Evolutionary conservation across 139 green algal species (phyloP).

Genomic region (Ostreobium quekettii): DNA sequence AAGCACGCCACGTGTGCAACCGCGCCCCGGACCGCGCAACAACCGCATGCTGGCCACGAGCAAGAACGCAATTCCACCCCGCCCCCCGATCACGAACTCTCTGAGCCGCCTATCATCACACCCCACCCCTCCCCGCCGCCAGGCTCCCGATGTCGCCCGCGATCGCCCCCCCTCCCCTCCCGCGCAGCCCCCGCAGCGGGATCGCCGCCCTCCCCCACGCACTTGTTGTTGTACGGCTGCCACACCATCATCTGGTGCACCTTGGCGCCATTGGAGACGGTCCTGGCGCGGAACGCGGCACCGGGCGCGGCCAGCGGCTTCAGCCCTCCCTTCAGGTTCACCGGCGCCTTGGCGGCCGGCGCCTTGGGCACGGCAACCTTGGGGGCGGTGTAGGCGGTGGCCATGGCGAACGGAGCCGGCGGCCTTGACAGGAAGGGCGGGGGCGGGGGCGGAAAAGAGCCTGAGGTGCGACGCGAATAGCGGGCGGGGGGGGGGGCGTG

Average conservation of each 20-base stretch:
- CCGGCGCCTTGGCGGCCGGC: background rate
- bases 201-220: conserved; percentile 16
- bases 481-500: too few relatives aligned
- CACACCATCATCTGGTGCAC: conserved; percentile 68
- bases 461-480: too few relatives aligned
- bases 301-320: background rate
- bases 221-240: conserved; percentile 77
- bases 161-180: too few relatives aligned
- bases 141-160: too few relatives aligned
- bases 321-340: too few relatives aligned
- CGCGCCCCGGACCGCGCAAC: background rate
- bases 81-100: background rate
- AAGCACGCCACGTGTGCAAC: too few relatives aligned
- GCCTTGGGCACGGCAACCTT: conserved; percentile 7
- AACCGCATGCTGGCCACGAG: background rate
- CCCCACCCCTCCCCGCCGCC: too few relatives aligned
- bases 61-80: background rate
- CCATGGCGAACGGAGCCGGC: too few relatives aligned
- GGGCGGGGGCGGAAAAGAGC: too few relatives aligned
- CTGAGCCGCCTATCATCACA: too few relatives aligned
- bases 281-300: background rate
- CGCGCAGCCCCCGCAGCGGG: too few relatives aligned
- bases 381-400: background rate
- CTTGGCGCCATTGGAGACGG: conserved; percentile 40
- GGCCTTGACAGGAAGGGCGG: too few relatives aligned